Base-by-base conservation (phyloP, 2,329 filamentous ascomycete genomes). In the Cytospora chrysosperma region DNA sequence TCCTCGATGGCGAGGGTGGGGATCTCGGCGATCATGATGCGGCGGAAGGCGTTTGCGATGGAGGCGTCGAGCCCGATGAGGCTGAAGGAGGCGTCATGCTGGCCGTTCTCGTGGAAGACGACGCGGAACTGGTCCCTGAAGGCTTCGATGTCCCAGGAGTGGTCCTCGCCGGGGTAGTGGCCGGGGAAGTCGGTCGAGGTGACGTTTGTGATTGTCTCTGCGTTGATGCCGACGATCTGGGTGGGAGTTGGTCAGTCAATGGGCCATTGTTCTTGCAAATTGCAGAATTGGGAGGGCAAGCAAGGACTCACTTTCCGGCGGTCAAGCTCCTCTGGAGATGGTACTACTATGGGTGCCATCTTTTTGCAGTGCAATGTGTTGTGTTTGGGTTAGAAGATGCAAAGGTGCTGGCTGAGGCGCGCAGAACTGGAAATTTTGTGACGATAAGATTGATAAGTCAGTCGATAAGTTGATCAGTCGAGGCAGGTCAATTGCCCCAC, bases 21-120 rank as follows among this genome's bases (percentile, higher is more conserved):
- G 59, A 99, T 91, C 80, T 99, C 96, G 69, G 94, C 86, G 76
- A 99, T 90, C 72, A 98, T 85, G 71, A 98, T 98, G 71, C 95
- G 92, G 66, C 95, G 93, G 82, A 98, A 97, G 73, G 96, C 95
- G 76, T 99, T 99, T 73, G 95, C 92, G 74, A 99, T 88, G 61
- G 92, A 89, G 72, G 95, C 93, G 75, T 99, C 95, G 71, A 97
- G 80, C 70, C 94, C 93, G 71, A 97, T 85, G 68, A 99, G 87
- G 37, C 93, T 97, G 81, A 99, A 99, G 62, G 89, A 89, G 51
- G 92, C 82, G 72, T 97, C 88, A 73, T 87, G 85, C 64, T 84
- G 84, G 56, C 90, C 84, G 75, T 96, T 95, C 69, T 91, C 83
- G 84, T 98, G 92, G 75, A 97, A 96, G 68, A 90, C 76, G 73